Evolutionary conservation across 805 yeast genomes (phyloP).

Genomic region (Pichia nanzhaoensis): DNA sequence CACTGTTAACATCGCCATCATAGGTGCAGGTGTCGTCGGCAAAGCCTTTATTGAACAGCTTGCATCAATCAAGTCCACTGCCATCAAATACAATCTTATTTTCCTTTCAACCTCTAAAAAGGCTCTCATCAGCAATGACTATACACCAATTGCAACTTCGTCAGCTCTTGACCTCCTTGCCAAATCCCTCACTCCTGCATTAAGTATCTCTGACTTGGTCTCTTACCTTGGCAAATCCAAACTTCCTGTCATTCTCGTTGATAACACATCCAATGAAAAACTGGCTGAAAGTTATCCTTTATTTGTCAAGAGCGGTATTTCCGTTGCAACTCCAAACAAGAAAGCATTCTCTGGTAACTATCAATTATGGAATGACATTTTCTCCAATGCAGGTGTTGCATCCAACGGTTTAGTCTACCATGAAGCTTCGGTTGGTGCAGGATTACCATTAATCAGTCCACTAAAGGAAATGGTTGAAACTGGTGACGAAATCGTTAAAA

Average conservation of each 20-base stretch:
- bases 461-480: conserved; percentile 83
- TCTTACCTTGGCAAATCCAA: conserved; percentile 59
- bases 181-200: conserved; percentile 41
- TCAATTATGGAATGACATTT: conserved; percentile 70
- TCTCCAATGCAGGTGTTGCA: conserved; percentile 44
- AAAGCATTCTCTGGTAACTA: conserved; percentile 87
- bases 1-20: conserved; percentile 61
- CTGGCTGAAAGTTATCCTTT: conserved; percentile 74
- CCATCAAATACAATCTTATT: conserved; percentile 65
- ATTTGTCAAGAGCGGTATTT: conserved; percentile 69
- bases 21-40: conserved; percentile 95
- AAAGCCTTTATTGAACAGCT: conserved; percentile 84
- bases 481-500: conserved; percentile 85
- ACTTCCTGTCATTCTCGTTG: conserved; percentile 76
- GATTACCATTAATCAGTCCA: conserved; percentile 87
- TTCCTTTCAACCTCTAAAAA: conserved; percentile 70
- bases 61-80: conserved; percentile 45
- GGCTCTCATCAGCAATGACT: conserved; percentile 63
- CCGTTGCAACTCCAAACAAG: conserved; percentile 97
- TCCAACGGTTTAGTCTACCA: conserved; percentile 81
- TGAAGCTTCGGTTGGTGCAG: conserved; percentile 99
- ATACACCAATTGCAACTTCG: conserved; percentile 57
- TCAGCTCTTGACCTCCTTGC: conserved; percentile 48
- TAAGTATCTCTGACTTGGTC: conserved; percentile 52
- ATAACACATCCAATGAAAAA: conserved; percentile 82